Base-by-base conservation (phyloP, 768 basidiomycete genomes). In the Dentipellis sp. region DNA sequence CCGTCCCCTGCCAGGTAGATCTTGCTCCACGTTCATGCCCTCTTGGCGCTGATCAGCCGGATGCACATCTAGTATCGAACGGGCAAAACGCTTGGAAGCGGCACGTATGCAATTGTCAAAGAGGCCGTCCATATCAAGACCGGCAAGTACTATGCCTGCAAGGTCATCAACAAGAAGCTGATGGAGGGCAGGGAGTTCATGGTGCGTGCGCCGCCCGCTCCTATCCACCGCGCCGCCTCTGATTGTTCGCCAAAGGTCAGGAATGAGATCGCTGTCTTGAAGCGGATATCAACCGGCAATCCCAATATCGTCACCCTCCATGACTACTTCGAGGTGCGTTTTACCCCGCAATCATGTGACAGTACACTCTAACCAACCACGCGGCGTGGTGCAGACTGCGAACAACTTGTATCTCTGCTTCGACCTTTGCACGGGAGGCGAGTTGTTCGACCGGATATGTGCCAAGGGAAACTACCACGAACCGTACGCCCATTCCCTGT, bases 401-500 rank as follows among this genome's bases (percentile, higher is more conserved):
- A 89, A 94, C 71, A 97, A 95, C 65, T 79, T 97, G 49, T 93
- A 97, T 71, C 86, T 97, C 55, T 86, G 86, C 62, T 97, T 97
- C 71, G 95, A 98, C 71, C 82, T 97, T 9, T 98, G 95, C 75
- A 94, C 91, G 2, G 94, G 94, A 52, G 94, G 95, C 46, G 95
- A 99, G 71, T 83, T 99, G n/a, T 98, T 99, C 65, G 95, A 99
- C 70, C 82, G 95, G 51, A 98, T 99, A 75, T 98, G 95, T 66
- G 92, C 93, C 34, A 92, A 94, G 70, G 94, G 93, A 52, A 92
- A 92, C 68, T 98, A 97, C 70, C 94, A 92, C 66, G 95, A 99
- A 72, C 84, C 83, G 91, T 92, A 61, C 64, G 84, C 73, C 12
- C 42, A 21, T 57, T 22, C 49, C 50, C 71, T 64, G 39, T 59